Evolutionary conservation across 371 early-diverging fungal genomes (phyloP).

Genomic region (Apophysomyces sp.): DNA sequence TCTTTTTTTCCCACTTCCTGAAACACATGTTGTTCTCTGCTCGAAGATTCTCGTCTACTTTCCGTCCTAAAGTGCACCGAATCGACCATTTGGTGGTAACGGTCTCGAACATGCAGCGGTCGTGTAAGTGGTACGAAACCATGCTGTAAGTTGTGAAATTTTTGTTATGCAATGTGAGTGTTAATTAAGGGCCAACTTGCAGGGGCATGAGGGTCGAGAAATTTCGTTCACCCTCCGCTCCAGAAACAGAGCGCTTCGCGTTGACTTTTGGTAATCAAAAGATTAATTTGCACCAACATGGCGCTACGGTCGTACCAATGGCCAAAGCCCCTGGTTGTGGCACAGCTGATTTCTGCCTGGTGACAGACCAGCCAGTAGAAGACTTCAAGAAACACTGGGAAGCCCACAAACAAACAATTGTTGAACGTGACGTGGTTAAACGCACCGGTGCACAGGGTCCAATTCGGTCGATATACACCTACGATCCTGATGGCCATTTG

Average conservation of each 20-base stretch:
- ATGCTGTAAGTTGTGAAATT: slow-evolving; percentile 13
- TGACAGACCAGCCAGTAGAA: slow-evolving; percentile 12
- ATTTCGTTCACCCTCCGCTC: slow-evolving; percentile 9
- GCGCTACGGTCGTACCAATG: slow-evolving; percentile 9
- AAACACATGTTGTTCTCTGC: background rate
- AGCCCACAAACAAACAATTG: slow-evolving; percentile 1
- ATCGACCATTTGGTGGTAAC: slow-evolving; percentile 18
- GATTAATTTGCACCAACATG: slow-evolving; percentile 15
- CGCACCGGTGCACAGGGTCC: slow-evolving; percentile 11
- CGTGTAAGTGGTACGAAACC: slow-evolving; percentile 16
- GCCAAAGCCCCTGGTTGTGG: slow-evolving; percentile 11
- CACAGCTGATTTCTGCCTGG: slow-evolving; percentile 16
- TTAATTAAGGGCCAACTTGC: background rate
- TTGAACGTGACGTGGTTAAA: background rate
- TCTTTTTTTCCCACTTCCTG: background rate
- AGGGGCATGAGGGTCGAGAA: slow-evolving; percentile 11
- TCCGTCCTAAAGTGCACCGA: slow-evolving; percentile 1
- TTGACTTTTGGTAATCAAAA: slow-evolving; percentile 17
- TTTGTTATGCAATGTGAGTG: background rate
- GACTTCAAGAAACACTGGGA: slow-evolving; percentile 14
- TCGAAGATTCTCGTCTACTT: slow-evolving; percentile 4
- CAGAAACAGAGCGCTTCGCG: slow-evolving; percentile 6
- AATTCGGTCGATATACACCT: slow-evolving; percentile 8
- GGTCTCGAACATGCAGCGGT: slow-evolving; percentile 8
- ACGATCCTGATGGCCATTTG: slow-evolving; percentile 17